Evolutionary conservation across 495 filamentous ascomycete genomes (phyloP).

Genomic region (Podospora appendiculata): DNA sequence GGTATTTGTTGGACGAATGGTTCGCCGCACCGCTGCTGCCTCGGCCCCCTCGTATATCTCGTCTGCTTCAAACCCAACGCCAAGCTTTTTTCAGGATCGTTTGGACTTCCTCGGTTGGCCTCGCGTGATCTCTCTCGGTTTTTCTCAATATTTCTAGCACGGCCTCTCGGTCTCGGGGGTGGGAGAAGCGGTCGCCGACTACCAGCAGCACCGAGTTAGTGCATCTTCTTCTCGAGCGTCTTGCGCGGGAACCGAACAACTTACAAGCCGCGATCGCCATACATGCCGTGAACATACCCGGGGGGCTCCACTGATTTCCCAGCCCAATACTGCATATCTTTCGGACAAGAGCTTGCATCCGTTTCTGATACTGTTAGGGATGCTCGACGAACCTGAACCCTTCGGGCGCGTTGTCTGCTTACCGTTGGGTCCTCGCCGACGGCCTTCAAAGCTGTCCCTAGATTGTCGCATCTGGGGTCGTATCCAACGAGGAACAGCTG

Average conservation of each 20-base stretch:
- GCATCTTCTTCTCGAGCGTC: not conserved
- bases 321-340: constrained; percentile 45
- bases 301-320: constrained; percentile 43
- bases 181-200: constrained; percentile 7
- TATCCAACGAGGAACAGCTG: constrained; percentile 29
- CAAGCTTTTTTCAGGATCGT: constrained; percentile 31
- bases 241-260: constrained; percentile 5
- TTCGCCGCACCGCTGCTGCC: not conserved
- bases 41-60: not conserved
- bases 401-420: too few relatives aligned
- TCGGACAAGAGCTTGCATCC: constrained; percentile 34
- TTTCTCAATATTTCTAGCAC: constrained; percentile 32
- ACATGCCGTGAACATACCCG: constrained; percentile 46
- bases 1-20: not conserved
- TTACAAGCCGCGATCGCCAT: constrained; percentile 46
- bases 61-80: constrained; percentile 19
- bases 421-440: too few relatives aligned
- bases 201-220: too few relatives aligned
- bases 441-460: too few relatives aligned
- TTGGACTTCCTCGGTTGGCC: constrained; percentile 35
- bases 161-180: constrained; percentile 31
- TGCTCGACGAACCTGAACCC: too few relatives aligned
- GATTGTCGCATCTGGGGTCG: not conserved
- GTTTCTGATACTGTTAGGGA: constrained; percentile 16
- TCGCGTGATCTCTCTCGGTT: constrained; percentile 37